Evolutionary conservation across 768 basidiomycete species (phyloP), one percentile per base, ranked within the genome.

Genomic region (Brasilioporus rufonigricans): DNA sequence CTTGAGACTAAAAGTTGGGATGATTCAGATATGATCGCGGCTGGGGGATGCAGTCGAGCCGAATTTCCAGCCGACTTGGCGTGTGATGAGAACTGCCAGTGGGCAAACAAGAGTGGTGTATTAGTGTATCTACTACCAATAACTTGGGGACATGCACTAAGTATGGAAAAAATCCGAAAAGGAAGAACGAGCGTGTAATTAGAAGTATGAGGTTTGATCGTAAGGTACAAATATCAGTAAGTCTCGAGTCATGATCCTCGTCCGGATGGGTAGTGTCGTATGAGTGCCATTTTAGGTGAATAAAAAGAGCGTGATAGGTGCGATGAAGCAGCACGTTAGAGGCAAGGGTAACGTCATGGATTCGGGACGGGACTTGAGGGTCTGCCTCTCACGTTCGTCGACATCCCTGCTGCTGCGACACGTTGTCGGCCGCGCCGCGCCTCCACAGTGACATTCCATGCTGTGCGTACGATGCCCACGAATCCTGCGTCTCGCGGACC

Each of bases 371-470:
- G 55, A 44, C 59, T 55, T 26, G 52, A 46, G 23, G 50, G 52
- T 23, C 27, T 36, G 29, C 23, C 11, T 44, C 35, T 55, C 45
- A 59, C 58, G 41, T 60, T 58, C 14, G 60, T 58, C 26, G 68
- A 46, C 38, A 32, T 21, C 7, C 59, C 56, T 35, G 45, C 53
- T 2, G 44, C 52, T 27, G 52, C 58, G 21, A 39, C 47, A 2
- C 49, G 66, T 54, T 65, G 65, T 48, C 69, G 66, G 43, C 65
- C 62, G 23, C 71, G 70, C 21, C 71, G 71, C n/a, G 85, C 82
- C 59, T 91, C 87, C 18, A 84, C 81, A 10, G 90, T 82, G 40
- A 87, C 85, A 44, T 83, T 87, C 89, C 89, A 93, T 41, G 83
- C 81, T 21, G 76, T 83, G 61, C 77, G 77, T 24, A 77, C 80